phyloP scores from a whole-genome alignment of 495 filamentous ascomycete species.

The Tetracladium marchalianum region DNA sequence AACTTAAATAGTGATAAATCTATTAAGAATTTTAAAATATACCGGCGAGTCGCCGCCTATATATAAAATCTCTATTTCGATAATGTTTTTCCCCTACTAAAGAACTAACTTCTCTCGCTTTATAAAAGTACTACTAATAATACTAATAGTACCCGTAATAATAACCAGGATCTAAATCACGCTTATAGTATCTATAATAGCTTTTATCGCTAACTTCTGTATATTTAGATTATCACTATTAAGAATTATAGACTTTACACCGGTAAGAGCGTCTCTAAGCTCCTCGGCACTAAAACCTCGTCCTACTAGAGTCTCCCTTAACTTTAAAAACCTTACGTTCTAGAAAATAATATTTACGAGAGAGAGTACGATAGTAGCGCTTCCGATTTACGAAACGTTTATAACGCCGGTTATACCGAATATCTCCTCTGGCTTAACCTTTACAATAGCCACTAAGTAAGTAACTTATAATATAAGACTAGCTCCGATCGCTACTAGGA shows the following conservation, averaged over 20 bases:
- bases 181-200: conserved; percentile 29
- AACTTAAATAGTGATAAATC: no score
- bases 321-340: conserved; percentile 23
- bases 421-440: conserved; percentile 23
- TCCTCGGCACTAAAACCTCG: conserved; percentile 14
- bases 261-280: conserved; percentile 35
- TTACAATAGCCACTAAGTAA: conserved; percentile 35
- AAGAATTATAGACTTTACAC: conserved; percentile 32
- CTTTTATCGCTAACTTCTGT: conserved; percentile 26
- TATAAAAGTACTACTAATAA: conserved; percentile 1
- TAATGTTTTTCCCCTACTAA: no score
- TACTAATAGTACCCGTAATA: conserved; percentile 23
- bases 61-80: no score
- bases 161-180: conserved; percentile 32
- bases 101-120: conserved; percentile 12
- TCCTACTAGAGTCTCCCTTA: conserved; percentile 22
- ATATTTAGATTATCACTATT: neutral
- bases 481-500: conserved; percentile 35
- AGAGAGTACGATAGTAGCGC: conserved; percentile 33
- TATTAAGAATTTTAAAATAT: no score
- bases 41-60: no score
- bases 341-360: conserved; percentile 39
- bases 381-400: conserved; percentile 33
- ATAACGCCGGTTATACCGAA: conserved; percentile 37
- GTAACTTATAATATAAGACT: conserved; percentile 33